Evolutionary conservation across 2,329 filamentous ascomycete genomes (phyloP), one percentile per base, ranked within the genome.

Genomic region (Elsinoe australis): DNA sequence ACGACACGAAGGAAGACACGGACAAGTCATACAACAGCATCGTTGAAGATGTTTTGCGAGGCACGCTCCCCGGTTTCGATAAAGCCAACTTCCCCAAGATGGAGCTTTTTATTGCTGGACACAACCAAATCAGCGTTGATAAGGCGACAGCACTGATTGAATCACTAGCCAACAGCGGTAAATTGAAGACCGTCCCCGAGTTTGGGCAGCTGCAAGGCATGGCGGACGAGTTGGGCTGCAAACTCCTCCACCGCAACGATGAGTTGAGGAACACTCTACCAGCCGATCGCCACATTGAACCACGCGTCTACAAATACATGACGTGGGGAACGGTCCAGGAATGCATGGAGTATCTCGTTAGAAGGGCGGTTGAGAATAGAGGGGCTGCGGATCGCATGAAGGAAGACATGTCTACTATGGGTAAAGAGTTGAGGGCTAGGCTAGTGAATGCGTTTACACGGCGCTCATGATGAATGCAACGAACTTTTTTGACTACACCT

Each of bases 171-270:
- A 32, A 42, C 28, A 31, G 54, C 10, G 54, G 53, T 17, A n/a
- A 44, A 10, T 53, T 51, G 34, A 53, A 47, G 32, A 51, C 53
- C 21, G 47, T 52, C 5, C 51, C 51, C 3, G 26, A 56, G 9
- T 61, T 59, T 18, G 58, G 56, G 5, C 58, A 61, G 33, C 34
- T 61, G n/a, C 52, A 59, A 24, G 59, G 59, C 8, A 61, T 61
- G 59, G 58, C 57, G 3, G 59, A 61, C 35, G 57, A 58, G 7
- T 38, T 61, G 15, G 55, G 56, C 22, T 57, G 55, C 24, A 52
- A 53, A 15, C 41, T 59, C 2, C 36, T 59, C 8, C 49, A 56
- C 31, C 48, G 51, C 8, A 52, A 51, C 19, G 52, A 57, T 8
- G 17, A 15, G 17, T 26, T 28, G 9, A 28, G 4, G 14, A 7